Evolutionary conservation across 78 protist species (phyloP).

Genomic region (Dictyostelium citrinum): DNA sequence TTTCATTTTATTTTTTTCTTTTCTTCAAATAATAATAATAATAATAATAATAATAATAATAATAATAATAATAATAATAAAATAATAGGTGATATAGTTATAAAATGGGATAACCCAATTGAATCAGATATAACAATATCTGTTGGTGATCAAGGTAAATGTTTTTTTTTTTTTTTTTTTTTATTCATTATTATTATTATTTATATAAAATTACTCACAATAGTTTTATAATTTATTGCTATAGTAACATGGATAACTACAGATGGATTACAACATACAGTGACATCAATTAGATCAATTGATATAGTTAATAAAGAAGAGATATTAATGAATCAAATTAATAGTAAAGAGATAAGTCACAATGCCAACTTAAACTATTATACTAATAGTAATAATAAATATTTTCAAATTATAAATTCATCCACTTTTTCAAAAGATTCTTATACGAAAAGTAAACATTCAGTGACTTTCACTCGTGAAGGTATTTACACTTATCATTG

Average conservation of each 20-base stretch:
- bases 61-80: no score
- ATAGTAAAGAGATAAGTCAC: not conserved
- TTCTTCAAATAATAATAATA: no score
- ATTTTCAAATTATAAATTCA: conserved; percentile 16
- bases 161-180: not conserved
- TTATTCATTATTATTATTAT: no score
- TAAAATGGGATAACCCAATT: conserved; percentile 7
- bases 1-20: no score
- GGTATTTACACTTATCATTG: conserved; percentile 14
- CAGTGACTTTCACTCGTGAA: conserved; percentile 31
- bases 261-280: conserved; percentile 20
- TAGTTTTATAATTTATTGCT: no score
- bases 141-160: conserved; percentile 12
- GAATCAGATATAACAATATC: not conserved
- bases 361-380: not conserved
- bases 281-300: conserved; percentile 5
- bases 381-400: not conserved
- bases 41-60: no score
- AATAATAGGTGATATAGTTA: not conserved
- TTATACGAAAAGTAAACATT: not conserved
- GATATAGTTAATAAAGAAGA: not conserved
- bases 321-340: not conserved
- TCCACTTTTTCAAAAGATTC: conserved; percentile 9
- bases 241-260: conserved; percentile 34
- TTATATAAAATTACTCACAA: no score